Percentiles rank a stretch among this genome's conserved stretches.
phyloP scores from a whole-genome alignment of 2,329 filamentous ascomycete genomes.

The Elsinoe necatrix region DNA sequence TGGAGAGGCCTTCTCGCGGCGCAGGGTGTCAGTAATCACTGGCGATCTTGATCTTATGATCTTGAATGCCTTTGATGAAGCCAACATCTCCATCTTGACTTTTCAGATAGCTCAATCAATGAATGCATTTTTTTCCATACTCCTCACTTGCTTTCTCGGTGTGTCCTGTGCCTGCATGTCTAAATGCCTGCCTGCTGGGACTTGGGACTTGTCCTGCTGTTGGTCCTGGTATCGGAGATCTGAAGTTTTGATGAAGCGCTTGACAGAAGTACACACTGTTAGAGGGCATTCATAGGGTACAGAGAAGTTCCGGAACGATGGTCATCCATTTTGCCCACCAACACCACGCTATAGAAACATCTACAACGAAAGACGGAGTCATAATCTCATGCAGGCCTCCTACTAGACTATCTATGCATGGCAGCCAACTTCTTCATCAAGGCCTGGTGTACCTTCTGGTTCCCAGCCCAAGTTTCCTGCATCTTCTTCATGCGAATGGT shows the following conservation, averaged over 20 bases:
- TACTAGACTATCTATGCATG: conserved; percentile 27
- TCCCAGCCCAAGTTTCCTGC: conserved; percentile 43
- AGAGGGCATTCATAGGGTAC: too few species aligned
- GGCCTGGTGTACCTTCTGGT: conserved; percentile 41
- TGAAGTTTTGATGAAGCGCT: too few species aligned
- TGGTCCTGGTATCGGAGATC: too few species aligned
- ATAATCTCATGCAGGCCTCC: neutral
- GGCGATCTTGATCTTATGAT: neutral
- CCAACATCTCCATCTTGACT: neutral
- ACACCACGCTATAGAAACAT: conserved; percentile 4
- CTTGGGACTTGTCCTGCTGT: neutral
- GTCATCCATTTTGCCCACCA: neutral
- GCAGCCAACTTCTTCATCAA: conserved; percentile 39
- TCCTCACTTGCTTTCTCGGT: neutral
- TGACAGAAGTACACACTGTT: too few species aligned
- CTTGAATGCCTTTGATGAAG: neutral
- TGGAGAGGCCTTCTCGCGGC: conserved; percentile 4
- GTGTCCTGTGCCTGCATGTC: neutral
- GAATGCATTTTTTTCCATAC: neutral
- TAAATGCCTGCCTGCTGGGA: too few species aligned
- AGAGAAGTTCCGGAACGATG: neutral
- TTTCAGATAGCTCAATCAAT: neutral
- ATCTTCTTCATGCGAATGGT: conserved; percentile 44
- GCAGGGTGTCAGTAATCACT: neutral
- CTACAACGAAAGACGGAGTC: neutral